A percentile compares a stretch with the other conserved stretches of the same genome.
Conservation (phyloP, 805 yeast genomes). For the Teunomyces tritomae region DNA sequence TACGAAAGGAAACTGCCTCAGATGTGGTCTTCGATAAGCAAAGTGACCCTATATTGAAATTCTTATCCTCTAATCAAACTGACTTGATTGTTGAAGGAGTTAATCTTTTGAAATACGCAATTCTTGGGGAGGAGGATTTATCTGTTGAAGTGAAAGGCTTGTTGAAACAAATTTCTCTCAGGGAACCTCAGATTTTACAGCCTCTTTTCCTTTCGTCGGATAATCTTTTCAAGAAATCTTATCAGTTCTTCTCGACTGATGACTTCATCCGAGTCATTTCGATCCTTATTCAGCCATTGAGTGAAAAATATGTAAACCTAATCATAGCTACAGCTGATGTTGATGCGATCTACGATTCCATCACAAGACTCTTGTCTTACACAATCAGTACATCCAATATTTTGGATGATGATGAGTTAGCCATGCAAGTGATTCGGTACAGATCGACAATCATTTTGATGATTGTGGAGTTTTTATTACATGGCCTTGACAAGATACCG, state of each 20-base stretch:
- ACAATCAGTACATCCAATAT: constrained; percentile 32
- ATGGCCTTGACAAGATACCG: constrained; percentile 29
- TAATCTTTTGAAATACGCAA: constrained; percentile 34
- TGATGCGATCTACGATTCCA: constrained; percentile 29
- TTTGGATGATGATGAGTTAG: constrained; percentile 25
- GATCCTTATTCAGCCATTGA: constrained; percentile 21
- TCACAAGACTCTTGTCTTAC: constrained; percentile 25
- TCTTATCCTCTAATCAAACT: constrained; percentile 30
- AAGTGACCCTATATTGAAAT: constrained; percentile 35
- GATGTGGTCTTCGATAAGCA: constrained; percentile 17
- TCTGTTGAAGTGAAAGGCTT: constrained; percentile 20
- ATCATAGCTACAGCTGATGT: constrained; percentile 22
- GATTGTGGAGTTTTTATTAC: constrained; percentile 25
- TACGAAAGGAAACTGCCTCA: background rate
- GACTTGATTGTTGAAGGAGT: constrained; percentile 35
- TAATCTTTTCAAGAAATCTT: constrained; percentile 21
- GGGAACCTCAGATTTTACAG: constrained; percentile 27
- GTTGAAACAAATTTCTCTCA: constrained; percentile 26
- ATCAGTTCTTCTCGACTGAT: constrained; percentile 25
- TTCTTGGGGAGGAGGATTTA: constrained; percentile 34
- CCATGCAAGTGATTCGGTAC: constrained; percentile 36
- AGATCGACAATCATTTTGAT: constrained; percentile 26
- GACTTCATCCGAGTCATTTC: constrained; percentile 35
- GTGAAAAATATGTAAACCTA: constrained; percentile 17
- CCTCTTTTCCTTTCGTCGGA: constrained; percentile 31